phyloP scores from a whole-genome alignment of 1,284 basidiomycete species.

The Cutaneotrichosporon sp. region DNA sequence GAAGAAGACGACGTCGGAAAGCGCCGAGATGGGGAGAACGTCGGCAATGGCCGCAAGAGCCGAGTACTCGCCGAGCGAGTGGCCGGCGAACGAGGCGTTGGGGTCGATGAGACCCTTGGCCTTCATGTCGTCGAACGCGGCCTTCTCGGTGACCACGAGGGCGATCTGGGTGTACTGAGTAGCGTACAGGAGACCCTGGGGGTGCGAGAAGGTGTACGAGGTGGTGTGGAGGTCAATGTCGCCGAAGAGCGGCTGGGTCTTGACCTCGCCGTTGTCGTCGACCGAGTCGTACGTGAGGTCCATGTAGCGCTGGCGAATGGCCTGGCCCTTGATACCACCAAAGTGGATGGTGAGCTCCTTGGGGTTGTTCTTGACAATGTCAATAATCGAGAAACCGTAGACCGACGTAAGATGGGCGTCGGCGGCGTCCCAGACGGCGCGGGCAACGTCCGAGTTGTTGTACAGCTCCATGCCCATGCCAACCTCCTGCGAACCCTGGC shows the following conservation, averaged over 20 bases:
- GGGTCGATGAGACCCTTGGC: slow-evolving; percentile 89
- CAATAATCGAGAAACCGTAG: slow-evolving; percentile 93
- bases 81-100: slow-evolving; percentile 90
- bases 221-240: slow-evolving; percentile 88
- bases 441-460: slow-evolving; percentile 83
- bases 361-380: slow-evolving; percentile 96
- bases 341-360: slow-evolving; percentile 98
- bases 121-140: slow-evolving; percentile 97
- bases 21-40: slow-evolving; percentile 88
- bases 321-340: slow-evolving; percentile 97
- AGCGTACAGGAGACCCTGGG: slow-evolving; percentile 88
- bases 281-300: slow-evolving; percentile 96
- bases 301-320: slow-evolving; percentile 97
- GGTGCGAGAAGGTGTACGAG: slow-evolving; percentile 95
- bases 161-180: slow-evolving; percentile 99
- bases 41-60: slow-evolving; percentile 95
- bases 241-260: slow-evolving; percentile 87
- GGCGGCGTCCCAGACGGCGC: slow-evolving; percentile 94
- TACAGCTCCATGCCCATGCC: slow-evolving; percentile 99
- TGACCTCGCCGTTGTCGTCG: slow-evolving; percentile 90
- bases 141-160: slow-evolving; percentile 93
- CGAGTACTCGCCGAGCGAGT: slow-evolving; percentile 97
- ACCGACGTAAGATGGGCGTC: slow-evolving; percentile 88
- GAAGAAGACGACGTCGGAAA: slow-evolving; percentile 98
- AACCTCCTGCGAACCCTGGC: slow-evolving; percentile 95